Evolutionary conservation across 2,329 filamentous ascomycete species (phyloP).

Genomic region (Alternaria triticimaculans): DNA sequence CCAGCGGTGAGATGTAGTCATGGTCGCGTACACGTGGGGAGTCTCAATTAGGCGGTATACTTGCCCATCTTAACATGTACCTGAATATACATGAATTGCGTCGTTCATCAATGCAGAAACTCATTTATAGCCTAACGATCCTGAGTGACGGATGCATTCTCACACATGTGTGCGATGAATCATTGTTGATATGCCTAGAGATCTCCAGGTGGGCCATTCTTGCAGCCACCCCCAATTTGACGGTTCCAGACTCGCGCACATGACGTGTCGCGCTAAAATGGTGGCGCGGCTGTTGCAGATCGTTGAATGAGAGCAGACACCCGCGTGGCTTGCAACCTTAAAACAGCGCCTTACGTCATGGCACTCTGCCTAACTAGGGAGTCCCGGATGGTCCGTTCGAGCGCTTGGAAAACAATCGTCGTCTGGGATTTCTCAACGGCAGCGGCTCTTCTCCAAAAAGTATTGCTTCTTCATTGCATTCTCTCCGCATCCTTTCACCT

Average conservation of each 20-base stretch:
- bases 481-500: background rate
- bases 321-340: slow-evolving; percentile 18
- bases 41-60: background rate
- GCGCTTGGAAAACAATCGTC: slow-evolving; percentile 13
- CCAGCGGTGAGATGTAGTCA: background rate
- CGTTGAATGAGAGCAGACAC: slow-evolving; percentile 17
- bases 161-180: background rate
- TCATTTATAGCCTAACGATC: too few species aligned
- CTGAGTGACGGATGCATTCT: background rate
- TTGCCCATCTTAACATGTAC: background rate
- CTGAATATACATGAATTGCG: background rate
- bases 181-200: background rate
- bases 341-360: slow-evolving; percentile 31
- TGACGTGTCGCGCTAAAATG: slow-evolving; percentile 15
- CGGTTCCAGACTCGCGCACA: slow-evolving; percentile 6
- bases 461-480: background rate
- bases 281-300: slow-evolving; percentile 19
- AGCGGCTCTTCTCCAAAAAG: background rate
- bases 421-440: background rate
- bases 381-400: slow-evolving; percentile 11
- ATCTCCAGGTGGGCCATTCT: background rate
- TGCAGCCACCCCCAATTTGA: background rate
- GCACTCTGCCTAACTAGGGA: slow-evolving; percentile 1
- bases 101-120: background rate
- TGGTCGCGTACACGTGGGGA: background rate